Evolutionary conservation across 2,329 filamentous ascomycete genomes (phyloP).

Genomic region (Cryphonectria nitschkei): DNA sequence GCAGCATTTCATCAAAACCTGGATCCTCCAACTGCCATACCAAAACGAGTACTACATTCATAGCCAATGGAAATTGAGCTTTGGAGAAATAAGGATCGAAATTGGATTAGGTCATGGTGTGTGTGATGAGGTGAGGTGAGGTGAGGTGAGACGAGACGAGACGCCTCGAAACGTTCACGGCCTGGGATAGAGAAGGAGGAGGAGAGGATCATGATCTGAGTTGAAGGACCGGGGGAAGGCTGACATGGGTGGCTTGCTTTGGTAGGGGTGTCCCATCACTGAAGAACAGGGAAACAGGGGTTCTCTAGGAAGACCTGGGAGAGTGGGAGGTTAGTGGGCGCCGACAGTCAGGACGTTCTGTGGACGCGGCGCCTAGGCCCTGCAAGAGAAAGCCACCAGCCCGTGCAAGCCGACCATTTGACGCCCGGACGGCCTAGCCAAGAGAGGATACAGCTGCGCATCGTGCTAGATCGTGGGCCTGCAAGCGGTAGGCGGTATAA

Average conservation of each 20-base stretch:
- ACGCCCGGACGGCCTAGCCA: conserved; percentile 1
- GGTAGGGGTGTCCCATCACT: not conserved
- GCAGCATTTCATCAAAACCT: not conserved
- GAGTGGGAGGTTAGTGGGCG: not conserved
- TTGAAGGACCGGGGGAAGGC: not conserved
- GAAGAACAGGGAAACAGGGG: not conserved
- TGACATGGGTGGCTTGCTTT: not conserved
- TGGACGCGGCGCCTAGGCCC: not conserved
- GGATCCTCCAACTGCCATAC: not conserved
- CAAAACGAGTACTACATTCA: not conserved
- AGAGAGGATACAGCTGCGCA: not conserved
- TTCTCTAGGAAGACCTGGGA: not conserved
- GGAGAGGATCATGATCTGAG: not conserved
- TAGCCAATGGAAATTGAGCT: not conserved
- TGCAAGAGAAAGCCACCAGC: not conserved
- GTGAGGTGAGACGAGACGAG: conserved; percentile 1
- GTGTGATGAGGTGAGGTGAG: not conserved
- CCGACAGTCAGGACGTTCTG: conserved; percentile 3
- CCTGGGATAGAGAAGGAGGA: not conserved
- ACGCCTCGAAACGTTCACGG: not conserved
- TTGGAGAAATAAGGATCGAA: not conserved
- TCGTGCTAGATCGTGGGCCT: not conserved
- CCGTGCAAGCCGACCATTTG: not conserved
- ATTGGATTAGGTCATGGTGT: not conserved
- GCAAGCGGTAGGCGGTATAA: not conserved